Conservation (phyloP, 192 early-diverging fungal genomes). For the Coemansia sp. region DNA sequence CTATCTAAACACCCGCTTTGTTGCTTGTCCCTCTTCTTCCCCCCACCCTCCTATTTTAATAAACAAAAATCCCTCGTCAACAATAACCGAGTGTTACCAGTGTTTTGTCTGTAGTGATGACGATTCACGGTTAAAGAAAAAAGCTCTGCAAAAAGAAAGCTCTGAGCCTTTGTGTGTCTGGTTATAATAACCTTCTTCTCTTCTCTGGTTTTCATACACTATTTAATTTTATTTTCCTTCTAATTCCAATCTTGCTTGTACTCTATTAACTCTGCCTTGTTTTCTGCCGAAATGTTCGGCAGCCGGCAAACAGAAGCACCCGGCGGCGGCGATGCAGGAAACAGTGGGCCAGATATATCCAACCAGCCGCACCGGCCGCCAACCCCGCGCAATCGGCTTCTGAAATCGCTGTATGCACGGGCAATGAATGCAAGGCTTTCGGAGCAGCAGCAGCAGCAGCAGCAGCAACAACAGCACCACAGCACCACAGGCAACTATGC, state of each 20-base stretch:
- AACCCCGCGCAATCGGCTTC: conserved; percentile 29
- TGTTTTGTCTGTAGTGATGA: too few species aligned
- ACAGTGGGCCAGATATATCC: conserved; percentile 6
- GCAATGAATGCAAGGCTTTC: neutral
- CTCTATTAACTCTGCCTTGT: neutral
- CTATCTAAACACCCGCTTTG: neutral
- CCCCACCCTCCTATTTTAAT: neutral
- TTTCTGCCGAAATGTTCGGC: conserved; percentile 5
- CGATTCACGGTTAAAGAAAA: too few species aligned
- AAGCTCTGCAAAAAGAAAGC: too few species aligned
- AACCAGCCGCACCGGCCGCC: conserved; percentile 12
- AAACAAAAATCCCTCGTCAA: neutral
- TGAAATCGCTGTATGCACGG: conserved; percentile 42
- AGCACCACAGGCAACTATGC: neutral
- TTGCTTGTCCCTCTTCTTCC: neutral
- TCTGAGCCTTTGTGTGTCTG: too few species aligned
- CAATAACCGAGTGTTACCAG: too few species aligned
- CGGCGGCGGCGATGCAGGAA: neutral
- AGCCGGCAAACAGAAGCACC: neutral
- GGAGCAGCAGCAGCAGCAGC: neutral
- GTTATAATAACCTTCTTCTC: neutral
- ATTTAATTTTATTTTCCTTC: neutral
- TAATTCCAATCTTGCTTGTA: neutral
- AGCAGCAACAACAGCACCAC: neutral
- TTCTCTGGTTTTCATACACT: neutral